A percentile compares a stretch with the other conserved stretches of the same genome.
These are phyloP conservation scores for Globisporangium radiosum DNA, from an alignment of 352 stramenopile species.

Conservation along the genomic window DNA sequence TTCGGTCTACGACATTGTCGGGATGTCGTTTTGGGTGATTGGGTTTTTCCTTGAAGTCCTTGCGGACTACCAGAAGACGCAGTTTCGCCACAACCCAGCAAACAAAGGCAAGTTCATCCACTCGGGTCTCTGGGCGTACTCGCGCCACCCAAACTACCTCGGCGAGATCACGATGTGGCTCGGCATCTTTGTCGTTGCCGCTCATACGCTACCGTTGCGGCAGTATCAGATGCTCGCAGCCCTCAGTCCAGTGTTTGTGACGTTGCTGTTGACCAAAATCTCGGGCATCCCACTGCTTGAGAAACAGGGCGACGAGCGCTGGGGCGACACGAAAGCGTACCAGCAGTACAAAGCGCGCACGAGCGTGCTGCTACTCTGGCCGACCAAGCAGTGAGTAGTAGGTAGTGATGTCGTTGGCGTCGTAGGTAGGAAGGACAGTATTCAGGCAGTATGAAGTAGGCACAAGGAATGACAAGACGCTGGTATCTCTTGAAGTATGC, in stretches of 20 bases:
- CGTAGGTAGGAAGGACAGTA: no score
- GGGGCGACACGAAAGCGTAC: slow-evolving; percentile 55
- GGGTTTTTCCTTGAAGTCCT: slow-evolving; percentile 51
- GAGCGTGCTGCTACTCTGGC: slow-evolving; percentile 45
- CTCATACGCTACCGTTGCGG: slow-evolving; percentile 32
- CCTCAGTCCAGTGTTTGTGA: slow-evolving; percentile 63
- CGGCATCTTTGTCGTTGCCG: slow-evolving; percentile 45
- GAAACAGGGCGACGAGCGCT: slow-evolving; percentile 63
- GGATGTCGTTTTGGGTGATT: slow-evolving; percentile 29
- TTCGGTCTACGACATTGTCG: slow-evolving; percentile 32
- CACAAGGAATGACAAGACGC: no score
- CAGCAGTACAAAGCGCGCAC: slow-evolving; percentile 73
- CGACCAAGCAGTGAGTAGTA: slow-evolving; percentile 3
- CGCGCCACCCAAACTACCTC: slow-evolving; percentile 91
- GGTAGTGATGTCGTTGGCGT: no score
- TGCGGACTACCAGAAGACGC: slow-evolving; percentile 52
- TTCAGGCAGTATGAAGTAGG: no score
- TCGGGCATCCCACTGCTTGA: slow-evolving; percentile 78
- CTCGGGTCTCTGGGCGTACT: slow-evolving; percentile 81
- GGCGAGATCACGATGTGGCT: slow-evolving; percentile 90
- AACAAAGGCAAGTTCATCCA: slow-evolving; percentile 64
- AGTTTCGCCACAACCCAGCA: no score
- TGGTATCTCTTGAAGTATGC: no score
- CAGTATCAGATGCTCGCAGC: slow-evolving; percentile 32
- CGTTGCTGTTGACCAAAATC: slow-evolving; percentile 57